Evolutionary conservation across 441 rosid genomes (phyloP).

Genomic region (Omphalea diandra): DNA sequence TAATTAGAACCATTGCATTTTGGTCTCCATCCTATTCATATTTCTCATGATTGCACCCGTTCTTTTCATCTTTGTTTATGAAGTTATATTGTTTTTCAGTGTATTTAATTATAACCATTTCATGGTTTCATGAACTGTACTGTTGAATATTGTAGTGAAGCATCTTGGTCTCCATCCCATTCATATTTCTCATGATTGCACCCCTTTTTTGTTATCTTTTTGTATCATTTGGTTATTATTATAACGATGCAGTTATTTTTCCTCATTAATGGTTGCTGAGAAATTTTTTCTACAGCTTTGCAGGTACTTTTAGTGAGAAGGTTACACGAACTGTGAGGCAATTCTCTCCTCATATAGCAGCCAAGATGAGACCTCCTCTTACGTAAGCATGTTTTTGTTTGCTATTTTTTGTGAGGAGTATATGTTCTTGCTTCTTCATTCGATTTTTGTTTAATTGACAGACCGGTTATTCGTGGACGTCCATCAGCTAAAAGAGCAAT

Average conservation of each 20-base stretch:
- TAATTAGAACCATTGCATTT: background rate
- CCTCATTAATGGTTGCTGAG: too few species aligned
- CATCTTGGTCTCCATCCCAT: too few species aligned
- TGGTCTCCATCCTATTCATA: background rate
- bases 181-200: too few species aligned
- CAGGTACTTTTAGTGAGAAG: slow-evolving; percentile 90
- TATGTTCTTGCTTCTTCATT: slow-evolving; percentile 17
- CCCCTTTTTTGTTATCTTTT: background rate
- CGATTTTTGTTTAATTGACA: slow-evolving; percentile 35
- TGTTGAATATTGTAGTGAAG: background rate
- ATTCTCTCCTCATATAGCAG: slow-evolving; percentile 93
- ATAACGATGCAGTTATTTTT: background rate
- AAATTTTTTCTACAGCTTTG: slow-evolving; percentile 91
- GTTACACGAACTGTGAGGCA: slow-evolving; percentile 80
- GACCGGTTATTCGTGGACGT: slow-evolving; percentile 95
- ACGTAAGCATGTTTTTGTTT: slow-evolving; percentile 47
- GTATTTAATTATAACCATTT: background rate
- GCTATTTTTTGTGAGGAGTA: slow-evolving; percentile 15
- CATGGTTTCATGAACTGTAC: too few species aligned
- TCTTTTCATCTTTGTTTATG: too few species aligned
- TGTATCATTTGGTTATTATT: background rate
- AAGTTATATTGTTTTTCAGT: too few species aligned
- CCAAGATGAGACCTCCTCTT: slow-evolving; percentile 94
- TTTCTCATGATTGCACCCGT: background rate
- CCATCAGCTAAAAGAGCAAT: slow-evolving; percentile 84